phyloP scores from a whole-genome alignment of 331 rosid genomes.

The Acacia pycnantha region DNA sequence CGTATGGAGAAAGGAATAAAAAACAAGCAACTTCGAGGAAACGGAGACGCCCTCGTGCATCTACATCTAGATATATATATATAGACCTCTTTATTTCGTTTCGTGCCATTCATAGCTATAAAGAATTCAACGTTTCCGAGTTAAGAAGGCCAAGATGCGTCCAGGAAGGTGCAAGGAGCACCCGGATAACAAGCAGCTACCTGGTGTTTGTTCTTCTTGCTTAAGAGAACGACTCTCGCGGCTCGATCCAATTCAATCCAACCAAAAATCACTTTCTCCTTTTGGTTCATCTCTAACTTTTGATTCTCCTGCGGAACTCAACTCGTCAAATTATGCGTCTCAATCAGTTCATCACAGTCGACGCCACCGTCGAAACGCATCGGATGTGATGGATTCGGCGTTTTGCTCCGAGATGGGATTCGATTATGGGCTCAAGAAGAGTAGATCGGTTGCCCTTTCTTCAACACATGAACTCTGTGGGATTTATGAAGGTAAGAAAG shows the following conservation, averaged over 20 bases:
- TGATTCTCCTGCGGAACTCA: neutral
- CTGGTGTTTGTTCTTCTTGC: constrained; percentile 66
- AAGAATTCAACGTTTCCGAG: neutral
- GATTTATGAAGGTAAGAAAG: constrained; percentile 35
- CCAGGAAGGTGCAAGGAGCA: constrained; percentile 35
- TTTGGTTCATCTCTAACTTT: neutral
- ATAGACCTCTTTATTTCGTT: neutral
- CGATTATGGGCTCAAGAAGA: constrained; percentile 52
- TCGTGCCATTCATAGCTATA: neutral
- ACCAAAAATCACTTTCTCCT: neutral
- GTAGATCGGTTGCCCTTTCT: constrained; percentile 49
- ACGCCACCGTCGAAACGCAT: constrained; percentile 46
- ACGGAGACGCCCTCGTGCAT: neutral
- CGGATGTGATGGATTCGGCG: constrained; percentile 34
- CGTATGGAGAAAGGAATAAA: neutral
- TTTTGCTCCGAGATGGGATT: constrained; percentile 19
- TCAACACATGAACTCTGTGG: constrained; percentile 24
- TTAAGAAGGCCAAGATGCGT: neutral
- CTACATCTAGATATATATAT: neutral
- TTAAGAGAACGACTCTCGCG: constrained; percentile 56
- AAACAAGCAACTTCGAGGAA: constrained; percentile 25
- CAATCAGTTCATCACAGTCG: constrained; percentile 5
- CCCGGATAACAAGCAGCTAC: constrained; percentile 35
- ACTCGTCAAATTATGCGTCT: constrained; percentile 29
- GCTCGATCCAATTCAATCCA: constrained; percentile 31